These are phyloP conservation scores for Trichoderma parareesei DNA, from an alignment of 495 filamentous ascomycete species.

Conservation along the genomic window DNA sequence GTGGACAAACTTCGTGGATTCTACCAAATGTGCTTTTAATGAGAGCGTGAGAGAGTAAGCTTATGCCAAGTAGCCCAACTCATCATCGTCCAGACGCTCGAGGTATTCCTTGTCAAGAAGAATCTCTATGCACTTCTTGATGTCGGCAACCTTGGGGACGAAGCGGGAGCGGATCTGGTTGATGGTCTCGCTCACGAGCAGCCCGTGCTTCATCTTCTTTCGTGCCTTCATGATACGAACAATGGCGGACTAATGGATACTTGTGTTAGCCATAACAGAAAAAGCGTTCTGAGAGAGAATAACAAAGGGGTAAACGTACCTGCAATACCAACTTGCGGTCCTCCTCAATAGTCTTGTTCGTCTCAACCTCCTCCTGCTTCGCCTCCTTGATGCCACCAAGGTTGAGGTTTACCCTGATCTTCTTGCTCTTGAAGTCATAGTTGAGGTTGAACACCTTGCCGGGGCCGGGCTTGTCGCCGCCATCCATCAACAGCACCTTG, in stretches of 20 bases:
- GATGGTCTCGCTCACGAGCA: constrained; percentile 90
- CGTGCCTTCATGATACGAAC: constrained; percentile 99
- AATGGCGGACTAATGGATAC: constrained; percentile 72
- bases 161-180: constrained; percentile 91
- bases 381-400: constrained; percentile 88
- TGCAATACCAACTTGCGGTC: constrained; percentile 94
- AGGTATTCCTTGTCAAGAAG: constrained; percentile 99
- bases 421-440: constrained; percentile 94
- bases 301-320: constrained; percentile 48
- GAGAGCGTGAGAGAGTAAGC: neutral
- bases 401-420: constrained; percentile 93
- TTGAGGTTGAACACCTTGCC: constrained; percentile 75
- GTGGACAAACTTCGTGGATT: neutral
- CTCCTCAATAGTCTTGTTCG: constrained; percentile 98
- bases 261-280: constrained; percentile 18
- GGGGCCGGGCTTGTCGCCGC: constrained; percentile 56
- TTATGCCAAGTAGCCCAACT: constrained; percentile 84
- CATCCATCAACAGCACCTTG: constrained; percentile 66
- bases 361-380: constrained; percentile 92
- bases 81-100: constrained; percentile 88
- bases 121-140: constrained; percentile 99
- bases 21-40: neutral
- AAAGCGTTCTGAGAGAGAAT: neutral
- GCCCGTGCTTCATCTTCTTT: constrained; percentile 94
- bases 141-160: constrained; percentile 83